phyloP scores from a whole-genome alignment of 352 stramenopile genomes.

The Aphanomyces invadans region DNA sequence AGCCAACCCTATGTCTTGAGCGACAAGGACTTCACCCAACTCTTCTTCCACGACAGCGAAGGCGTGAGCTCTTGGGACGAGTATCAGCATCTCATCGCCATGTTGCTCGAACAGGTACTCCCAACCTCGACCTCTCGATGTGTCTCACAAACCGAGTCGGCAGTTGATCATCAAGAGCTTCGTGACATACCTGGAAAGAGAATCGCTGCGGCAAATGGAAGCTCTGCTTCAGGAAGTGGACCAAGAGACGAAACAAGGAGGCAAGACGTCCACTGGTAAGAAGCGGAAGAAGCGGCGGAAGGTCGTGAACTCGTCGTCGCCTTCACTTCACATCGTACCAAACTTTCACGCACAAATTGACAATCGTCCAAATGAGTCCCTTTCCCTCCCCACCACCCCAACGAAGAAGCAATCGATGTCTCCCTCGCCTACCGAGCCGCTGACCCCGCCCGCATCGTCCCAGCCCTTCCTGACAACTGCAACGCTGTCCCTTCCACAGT shows the following conservation, averaged over 20 bases:
- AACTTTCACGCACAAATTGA: too few relatives aligned
- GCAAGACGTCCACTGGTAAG: conserved; percentile 26
- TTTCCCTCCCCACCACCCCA: too few relatives aligned
- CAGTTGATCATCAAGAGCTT: conserved; percentile 77
- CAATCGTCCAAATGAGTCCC: not conserved
- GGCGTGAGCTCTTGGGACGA: conserved; percentile 75
- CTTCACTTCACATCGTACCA: too few relatives aligned
- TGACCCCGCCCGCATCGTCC: not conserved
- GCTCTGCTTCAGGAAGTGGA: conserved; percentile 47
- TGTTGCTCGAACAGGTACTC: conserved; percentile 68
- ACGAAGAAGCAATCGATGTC: too few relatives aligned
- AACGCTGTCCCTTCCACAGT: not conserved
- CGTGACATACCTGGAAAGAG: conserved; percentile 50
- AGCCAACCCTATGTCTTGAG: conserved; percentile 52
- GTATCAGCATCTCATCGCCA: conserved; percentile 74
- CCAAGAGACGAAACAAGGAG: not conserved
- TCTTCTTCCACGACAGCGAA: conserved; percentile 75
- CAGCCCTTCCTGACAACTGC: not conserved
- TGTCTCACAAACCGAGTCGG: not conserved
- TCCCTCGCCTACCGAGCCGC: not conserved
- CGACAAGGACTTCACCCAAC: conserved; percentile 49
- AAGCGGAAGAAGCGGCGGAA: conserved; percentile 34
- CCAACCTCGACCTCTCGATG: not conserved
- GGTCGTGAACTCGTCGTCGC: conserved; percentile 15
- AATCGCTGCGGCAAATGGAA: conserved; percentile 70